Evolutionary conservation across 768 basidiomycete genomes (phyloP).

Genomic region (Hygrocybe punicea): DNA sequence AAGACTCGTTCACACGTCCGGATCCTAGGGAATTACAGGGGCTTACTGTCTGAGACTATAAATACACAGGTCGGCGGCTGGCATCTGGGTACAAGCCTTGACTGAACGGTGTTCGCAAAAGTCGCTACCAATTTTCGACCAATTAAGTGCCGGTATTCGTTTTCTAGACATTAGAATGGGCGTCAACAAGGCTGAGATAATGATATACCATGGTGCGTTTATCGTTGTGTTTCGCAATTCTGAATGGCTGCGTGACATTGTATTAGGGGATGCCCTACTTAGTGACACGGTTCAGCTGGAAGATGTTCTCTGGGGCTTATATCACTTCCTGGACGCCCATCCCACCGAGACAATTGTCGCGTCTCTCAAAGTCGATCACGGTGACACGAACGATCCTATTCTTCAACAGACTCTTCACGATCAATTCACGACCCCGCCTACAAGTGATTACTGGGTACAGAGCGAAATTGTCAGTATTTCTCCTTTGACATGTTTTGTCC

Average conservation of each 20-base stretch:
- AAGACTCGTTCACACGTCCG: not conserved
- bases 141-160: constrained; percentile 3
- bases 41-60: not conserved
- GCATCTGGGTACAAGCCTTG: not conserved
- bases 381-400: constrained; percentile 2
- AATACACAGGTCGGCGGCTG: constrained; percentile 3
- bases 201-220: constrained; percentile 3
- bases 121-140: constrained; percentile 4
- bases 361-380: constrained; percentile 3
- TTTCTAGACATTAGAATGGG: constrained; percentile 6
- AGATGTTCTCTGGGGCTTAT: constrained; percentile 6
- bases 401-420: not conserved
- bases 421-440: not conserved
- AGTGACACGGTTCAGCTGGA: constrained; percentile 3
- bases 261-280: not conserved
- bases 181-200: not conserved
- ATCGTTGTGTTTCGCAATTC: not conserved
- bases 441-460: constrained; percentile 6
- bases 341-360: constrained; percentile 5
- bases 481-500: not conserved
- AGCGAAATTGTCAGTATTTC: constrained; percentile 1
- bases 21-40: constrained; percentile 2
- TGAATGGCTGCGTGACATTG: not conserved
- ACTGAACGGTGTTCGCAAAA: not conserved
- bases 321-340: constrained; percentile 6